Evolutionary conservation across 345 rosid genomes (phyloP).

Genomic region (Xanthoceras sorbifolium): DNA sequence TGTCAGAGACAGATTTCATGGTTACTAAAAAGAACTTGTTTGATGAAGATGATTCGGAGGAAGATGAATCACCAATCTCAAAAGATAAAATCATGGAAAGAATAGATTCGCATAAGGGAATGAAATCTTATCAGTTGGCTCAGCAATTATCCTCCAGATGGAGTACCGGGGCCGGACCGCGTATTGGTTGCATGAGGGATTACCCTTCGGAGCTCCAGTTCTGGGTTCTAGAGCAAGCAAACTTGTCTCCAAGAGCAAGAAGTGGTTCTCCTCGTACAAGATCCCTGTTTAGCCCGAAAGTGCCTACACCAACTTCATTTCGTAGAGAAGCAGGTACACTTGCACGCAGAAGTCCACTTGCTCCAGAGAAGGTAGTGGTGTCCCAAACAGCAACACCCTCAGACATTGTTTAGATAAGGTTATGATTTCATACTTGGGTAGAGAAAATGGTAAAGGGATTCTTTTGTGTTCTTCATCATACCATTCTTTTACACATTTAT

Average conservation of each 20-base stretch:
- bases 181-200: conserved; percentile 96
- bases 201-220: conserved; percentile 83
- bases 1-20: conserved; percentile 73
- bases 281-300: conserved; percentile 24
- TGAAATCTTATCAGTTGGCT: conserved; percentile 76
- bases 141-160: conserved; percentile 71
- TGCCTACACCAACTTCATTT: conserved; percentile 14
- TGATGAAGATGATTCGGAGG: conserved; percentile 57
- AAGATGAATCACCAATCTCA: conserved; percentile 50
- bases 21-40: conserved; percentile 58
- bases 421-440: background rate
- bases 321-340: conserved; percentile 18
- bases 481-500: background rate
- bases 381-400: conserved; percentile 18
- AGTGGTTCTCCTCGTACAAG: conserved; percentile 19
- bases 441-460: conserved; percentile 18
- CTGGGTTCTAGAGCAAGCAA: conserved; percentile 65
- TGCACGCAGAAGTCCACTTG: conserved; percentile 29
- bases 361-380: conserved; percentile 10
- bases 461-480: conserved; percentile 6
- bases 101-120: conserved; percentile 77
- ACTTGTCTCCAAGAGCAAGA: conserved; percentile 68
- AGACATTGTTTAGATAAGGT: conserved; percentile 11
- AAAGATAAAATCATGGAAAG: conserved; percentile 74
- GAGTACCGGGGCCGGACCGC: conserved; percentile 93